Evolutionary conservation across 2,329 filamentous ascomycete genomes (phyloP), one percentile per base, ranked within the genome.

Genomic region (Calonectria honghensis): DNA sequence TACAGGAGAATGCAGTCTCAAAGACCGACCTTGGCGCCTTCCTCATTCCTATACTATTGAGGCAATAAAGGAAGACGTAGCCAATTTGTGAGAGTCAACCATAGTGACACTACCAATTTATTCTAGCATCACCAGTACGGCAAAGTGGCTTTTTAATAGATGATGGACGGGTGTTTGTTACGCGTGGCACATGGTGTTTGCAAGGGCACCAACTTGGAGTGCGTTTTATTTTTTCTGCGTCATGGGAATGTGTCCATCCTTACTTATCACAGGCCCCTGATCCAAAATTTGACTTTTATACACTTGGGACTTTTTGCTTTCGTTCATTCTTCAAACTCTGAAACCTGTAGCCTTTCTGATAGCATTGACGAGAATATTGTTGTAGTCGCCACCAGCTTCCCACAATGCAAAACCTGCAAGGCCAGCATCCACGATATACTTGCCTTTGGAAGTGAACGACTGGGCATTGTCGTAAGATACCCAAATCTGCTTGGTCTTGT

Each of bases 311-410:
- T 39, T 4, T 6, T 7, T 7, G 2, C 14, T 18, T 61, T 6
- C 7, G 9, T 4, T 18, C 14, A 2, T 14, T 3, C 14, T 31
- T 45, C 31, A 65, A 3, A 18, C 45, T 2, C 41, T 48, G 4
- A 79, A 20, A 7, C 74, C 74, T 29, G 68, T 68, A 13, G 70
- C 76, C 3, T 37, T 39, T 5, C 78, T 76, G 7, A 79, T 79
- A 5, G 78, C 39, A 27, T 79, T 20, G 11, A 79, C 73, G 13
- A 79, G 68, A 20, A 79, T 79, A 10, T 79, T 79, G 69, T 79
- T 75, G 5, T 65, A 75, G 6, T 79, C 78, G 6, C 78, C 78
- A 13, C 78, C 78, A 24, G 78, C 76, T 48, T 79, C 78, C 1
- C 76, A 79, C 2, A 65, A 73, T 4, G 57, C 73, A 3, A 79